phyloP scores from a whole-genome alignment of 208 protist species.

The Leptomonas pyrrhocoris region DNA sequence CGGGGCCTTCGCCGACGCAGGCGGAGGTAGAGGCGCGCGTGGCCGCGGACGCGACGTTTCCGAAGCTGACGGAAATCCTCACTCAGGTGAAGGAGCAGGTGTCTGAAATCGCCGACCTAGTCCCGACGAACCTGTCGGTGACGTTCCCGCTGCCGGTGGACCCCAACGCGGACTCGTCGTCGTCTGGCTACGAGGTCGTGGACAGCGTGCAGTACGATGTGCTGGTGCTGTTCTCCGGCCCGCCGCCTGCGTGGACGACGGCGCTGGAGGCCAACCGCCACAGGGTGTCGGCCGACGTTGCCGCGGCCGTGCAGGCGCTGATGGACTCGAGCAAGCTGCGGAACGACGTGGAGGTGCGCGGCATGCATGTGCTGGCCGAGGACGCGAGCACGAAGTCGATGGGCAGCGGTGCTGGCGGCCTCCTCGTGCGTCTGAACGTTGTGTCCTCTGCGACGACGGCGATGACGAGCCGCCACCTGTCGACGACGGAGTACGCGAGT shows the following conservation, averaged over 20 bases:
- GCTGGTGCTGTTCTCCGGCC: constrained; percentile 7
- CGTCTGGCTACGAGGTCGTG: background rate
- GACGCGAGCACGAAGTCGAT: constrained; percentile 7
- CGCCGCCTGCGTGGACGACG: constrained; percentile 3
- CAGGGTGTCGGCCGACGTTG: background rate
- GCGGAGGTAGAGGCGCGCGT: constrained; percentile 11
- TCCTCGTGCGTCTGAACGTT: background rate
- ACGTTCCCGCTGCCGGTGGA: constrained; percentile 11
- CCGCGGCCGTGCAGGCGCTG: background rate
- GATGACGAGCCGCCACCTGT: constrained; percentile 26
- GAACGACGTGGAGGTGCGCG: constrained; percentile 5
- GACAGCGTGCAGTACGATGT: constrained; percentile 10
- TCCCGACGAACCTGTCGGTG: background rate
- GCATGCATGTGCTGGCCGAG: constrained; percentile 1
- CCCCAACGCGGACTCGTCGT: constrained; percentile 4
- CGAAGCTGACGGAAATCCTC: background rate
- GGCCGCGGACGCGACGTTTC: background rate
- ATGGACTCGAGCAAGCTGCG: constrained; percentile 6
- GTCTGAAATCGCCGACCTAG: background rate
- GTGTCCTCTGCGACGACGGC: background rate
- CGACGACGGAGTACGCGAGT: constrained; percentile 17
- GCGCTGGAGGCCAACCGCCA: background rate
- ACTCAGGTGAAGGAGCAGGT: too few species aligned
- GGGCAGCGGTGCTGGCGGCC: constrained; percentile 20
- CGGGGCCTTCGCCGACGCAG: background rate